These are phyloP conservation scores for Heracleum sosnowskyi DNA, from an alignment of 129 eudicot genomes.

Conservation along the genomic window DNA sequence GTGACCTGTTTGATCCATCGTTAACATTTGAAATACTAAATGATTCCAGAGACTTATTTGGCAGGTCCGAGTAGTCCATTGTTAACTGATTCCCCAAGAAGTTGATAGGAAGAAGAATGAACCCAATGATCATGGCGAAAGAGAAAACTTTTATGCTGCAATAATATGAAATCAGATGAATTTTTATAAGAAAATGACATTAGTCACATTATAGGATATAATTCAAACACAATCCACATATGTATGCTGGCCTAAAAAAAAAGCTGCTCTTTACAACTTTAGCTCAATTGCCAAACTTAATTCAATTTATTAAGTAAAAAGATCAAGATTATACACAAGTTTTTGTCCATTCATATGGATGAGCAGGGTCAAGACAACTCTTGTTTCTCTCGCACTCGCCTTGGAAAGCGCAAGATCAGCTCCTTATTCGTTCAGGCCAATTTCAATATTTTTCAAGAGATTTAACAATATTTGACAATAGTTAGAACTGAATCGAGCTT, in stretches of 20 bases:
- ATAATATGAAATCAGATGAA: not conserved
- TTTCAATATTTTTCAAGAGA: not conserved
- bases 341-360: not conserved
- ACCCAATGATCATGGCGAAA: conserved; percentile 70
- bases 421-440: not conserved
- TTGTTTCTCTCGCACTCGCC: not conserved
- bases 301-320: not conserved
- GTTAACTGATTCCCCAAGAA: conserved; percentile 69
- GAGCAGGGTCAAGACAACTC: not conserved
- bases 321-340: not conserved
- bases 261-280: not conserved
- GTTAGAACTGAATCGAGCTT: not conserved
- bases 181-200: not conserved
- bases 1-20: conserved; percentile 75
- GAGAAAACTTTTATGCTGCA: conserved; percentile 61
- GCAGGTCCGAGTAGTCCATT: conserved; percentile 44
- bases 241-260: not conserved
- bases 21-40: conserved; percentile 91
- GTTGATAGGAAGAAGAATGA: conserved; percentile 79
- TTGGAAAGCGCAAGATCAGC: not conserved
- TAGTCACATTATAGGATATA: not conserved
- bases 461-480: too few relatives aligned
- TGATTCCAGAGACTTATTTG: conserved; percentile 61
- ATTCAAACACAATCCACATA: not conserved
- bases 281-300: not conserved